A percentile compares a stretch with the other conserved stretches of the same genome.
Conservation (phyloP, 345 rosid genomes). For the Anastatica hierochuntica region DNA sequence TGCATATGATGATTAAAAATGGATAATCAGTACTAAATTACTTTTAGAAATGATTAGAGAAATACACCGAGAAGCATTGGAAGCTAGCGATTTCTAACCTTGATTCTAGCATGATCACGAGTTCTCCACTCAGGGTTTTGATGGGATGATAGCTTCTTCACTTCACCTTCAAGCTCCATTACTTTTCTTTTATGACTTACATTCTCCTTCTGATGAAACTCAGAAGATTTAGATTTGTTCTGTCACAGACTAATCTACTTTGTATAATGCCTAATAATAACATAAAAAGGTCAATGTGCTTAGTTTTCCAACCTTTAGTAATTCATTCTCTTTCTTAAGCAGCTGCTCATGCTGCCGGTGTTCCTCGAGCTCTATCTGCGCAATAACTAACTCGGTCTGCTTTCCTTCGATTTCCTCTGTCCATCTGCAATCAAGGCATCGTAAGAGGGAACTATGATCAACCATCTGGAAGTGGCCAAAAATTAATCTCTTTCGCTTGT, state of each 20-base stretch:
- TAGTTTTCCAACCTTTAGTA: slow-evolving; percentile 56
- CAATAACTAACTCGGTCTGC: slow-evolving; percentile 66
- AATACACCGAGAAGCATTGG: background rate
- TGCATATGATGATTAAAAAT: slow-evolving; percentile 12
- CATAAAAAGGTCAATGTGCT: no score
- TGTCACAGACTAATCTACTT: background rate
- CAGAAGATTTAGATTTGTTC: slow-evolving; percentile 1
- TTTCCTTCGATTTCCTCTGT: slow-evolving; percentile 71
- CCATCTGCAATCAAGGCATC: slow-evolving; percentile 43
- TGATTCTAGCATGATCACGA: slow-evolving; percentile 85
- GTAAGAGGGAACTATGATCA: background rate
- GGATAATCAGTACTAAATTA: background rate
- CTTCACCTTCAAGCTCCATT: slow-evolving; percentile 74
- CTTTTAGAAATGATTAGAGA: background rate
- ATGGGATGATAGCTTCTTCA: slow-evolving; percentile 65
- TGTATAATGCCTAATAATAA: background rate
- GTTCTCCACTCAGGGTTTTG: slow-evolving; percentile 85
- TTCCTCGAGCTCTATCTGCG: slow-evolving; percentile 61
- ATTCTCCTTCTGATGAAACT: slow-evolving; percentile 48
- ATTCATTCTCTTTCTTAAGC: slow-evolving; percentile 62
- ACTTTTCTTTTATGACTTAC: slow-evolving; percentile 48
- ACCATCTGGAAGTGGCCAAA: slow-evolving; percentile 8
- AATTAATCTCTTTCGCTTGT: background rate
- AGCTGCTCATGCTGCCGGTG: slow-evolving; percentile 57
- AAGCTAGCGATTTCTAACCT: slow-evolving; percentile 43